phyloP scores from a whole-genome alignment of 495 filamentous ascomycete species.

The Amorphotheca resinae region DNA sequence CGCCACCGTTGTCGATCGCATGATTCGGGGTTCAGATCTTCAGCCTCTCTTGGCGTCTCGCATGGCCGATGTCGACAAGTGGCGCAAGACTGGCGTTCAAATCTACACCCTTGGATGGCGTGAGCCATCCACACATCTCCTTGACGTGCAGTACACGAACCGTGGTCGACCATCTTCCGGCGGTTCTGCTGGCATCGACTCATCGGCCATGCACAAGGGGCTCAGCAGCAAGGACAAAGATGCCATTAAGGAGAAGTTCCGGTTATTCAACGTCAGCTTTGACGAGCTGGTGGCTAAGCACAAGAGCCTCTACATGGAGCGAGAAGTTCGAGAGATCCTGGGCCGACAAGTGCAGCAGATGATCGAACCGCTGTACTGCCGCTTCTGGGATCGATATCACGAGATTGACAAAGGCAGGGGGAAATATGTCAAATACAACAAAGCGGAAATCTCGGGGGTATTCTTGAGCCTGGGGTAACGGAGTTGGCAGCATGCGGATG shows the following conservation, averaged over 20 bases:
- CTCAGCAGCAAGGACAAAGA: conserved; percentile 85
- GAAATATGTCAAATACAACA: conserved; percentile 97
- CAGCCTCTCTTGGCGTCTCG: conserved; percentile 52
- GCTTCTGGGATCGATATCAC: conserved; percentile 96
- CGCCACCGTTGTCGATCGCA: conserved; percentile 71
- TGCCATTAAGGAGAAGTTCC: conserved; percentile 88
- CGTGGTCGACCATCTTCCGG: conserved; percentile 53
- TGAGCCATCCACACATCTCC: conserved; percentile 69
- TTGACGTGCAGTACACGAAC: conserved; percentile 88
- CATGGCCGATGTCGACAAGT: conserved; percentile 57
- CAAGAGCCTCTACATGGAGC: conserved; percentile 70
- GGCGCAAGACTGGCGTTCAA: conserved; percentile 73
- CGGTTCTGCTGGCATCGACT: conserved; percentile 50
- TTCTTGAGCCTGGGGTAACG: conserved; percentile 25
- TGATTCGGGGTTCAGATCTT: conserved; percentile 73
- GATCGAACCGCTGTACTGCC: conserved; percentile 84
- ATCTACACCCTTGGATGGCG: conserved; percentile 83
- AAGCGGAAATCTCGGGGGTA: conserved; percentile 46
- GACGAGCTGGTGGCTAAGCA: conserved; percentile 77
- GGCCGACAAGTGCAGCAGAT: conserved; percentile 73
- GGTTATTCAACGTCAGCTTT: conserved; percentile 77
- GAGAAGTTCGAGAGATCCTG: conserved; percentile 69
- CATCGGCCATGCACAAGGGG: conserved; percentile 66
- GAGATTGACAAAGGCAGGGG: conserved; percentile 93
- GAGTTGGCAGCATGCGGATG: background rate